These are phyloP conservation scores for Rhododendron simsii DNA, from an alignment of 148 eudicot species.

Conservation along the genomic window DNA sequence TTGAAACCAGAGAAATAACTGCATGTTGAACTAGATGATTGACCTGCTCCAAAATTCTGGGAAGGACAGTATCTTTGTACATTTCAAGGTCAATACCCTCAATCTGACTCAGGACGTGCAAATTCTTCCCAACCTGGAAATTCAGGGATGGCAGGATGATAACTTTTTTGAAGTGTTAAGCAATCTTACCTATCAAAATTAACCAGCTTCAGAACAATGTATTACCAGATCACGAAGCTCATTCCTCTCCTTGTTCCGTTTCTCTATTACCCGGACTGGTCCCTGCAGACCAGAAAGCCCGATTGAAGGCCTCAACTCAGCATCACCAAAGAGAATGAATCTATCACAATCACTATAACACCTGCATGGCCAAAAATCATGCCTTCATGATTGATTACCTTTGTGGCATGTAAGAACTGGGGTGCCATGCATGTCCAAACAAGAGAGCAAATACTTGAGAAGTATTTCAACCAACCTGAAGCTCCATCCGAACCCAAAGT, in stretches of 20 bases:
- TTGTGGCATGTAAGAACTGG: conserved; percentile 72
- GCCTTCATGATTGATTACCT: conserved; percentile 68
- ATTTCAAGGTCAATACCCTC: conserved; percentile 94
- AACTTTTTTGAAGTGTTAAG: conserved; percentile 7
- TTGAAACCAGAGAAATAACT: neutral
- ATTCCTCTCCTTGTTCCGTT: conserved; percentile 83
- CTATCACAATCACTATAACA: conserved; percentile 84
- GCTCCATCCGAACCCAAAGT: conserved; percentile 97
- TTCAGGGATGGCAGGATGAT: conserved; percentile 16
- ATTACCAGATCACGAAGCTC: conserved; percentile 99
- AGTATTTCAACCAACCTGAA: conserved; percentile 61
- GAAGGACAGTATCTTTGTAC: conserved; percentile 88
- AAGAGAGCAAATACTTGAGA: conserved; percentile 8
- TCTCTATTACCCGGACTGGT: conserved; percentile 69
- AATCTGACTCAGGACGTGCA: conserved; percentile 97
- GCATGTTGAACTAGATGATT: conserved; percentile 10
- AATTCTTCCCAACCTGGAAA: conserved; percentile 91
- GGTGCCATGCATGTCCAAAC: conserved; percentile 53
- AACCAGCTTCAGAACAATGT: conserved; percentile 33
- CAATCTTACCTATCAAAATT: conserved; percentile 14
- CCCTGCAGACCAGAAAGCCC: conserved; percentile 99
- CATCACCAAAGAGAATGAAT: conserved; percentile 86
- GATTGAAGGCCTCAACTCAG: conserved; percentile 93
- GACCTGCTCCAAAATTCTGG: conserved; percentile 96
- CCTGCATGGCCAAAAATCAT: conserved; percentile 98